Evolutionary conservation across 2,329 filamentous ascomycete genomes (phyloP), one percentile per base, ranked within the genome.

Genomic region (Dryadomyces sulphureus): DNA sequence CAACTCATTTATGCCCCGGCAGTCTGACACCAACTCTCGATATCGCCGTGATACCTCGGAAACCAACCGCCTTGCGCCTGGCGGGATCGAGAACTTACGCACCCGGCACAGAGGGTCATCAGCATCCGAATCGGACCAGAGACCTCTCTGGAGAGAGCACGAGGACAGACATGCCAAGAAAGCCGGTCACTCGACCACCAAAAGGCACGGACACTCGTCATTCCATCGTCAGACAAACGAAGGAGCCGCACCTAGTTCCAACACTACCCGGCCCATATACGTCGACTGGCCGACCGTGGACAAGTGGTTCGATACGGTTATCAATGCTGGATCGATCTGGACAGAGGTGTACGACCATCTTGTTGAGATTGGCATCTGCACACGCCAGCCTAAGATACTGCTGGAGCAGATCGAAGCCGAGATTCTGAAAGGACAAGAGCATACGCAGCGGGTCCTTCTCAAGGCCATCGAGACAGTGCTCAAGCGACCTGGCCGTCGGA

Each of bases 131-230:
- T 62, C 88, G 19, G 85, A 92, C 57, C 75, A 81, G 1, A 92
- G 88, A 5, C 65, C 90, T 19, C 89, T 2, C 84, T 84, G 2
- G 77, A 89, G 55, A 70, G 89, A 53, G 82, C 80, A n/a, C 1
- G 85, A 92, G 57, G 92, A 92, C 56, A 84, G 83, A 2, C n/a
- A n/a, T n/a, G 75, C 74, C 7, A 90, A 84, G 85, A 90, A 84
- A 84, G 79, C 81, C 41, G 83, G 81, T 2, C 71, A 71, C 42
- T 67, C 73, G 55, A 59, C 68, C 32, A 60, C 43, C 57, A 49
- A 59, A 62, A 38, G 25, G 21, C 46, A 27, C 4, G 19, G 20
- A 25, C 42, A 27, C 4, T 11, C 20, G 8, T 1, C 19, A 4
- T 38, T 39, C 14, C 35, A 41, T 12, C 30, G 45, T 48, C 53